These are phyloP conservation scores for Daldinia concentrica DNA, from an alignment of 495 filamentous ascomycete genomes.

Conservation along the genomic window DNA sequence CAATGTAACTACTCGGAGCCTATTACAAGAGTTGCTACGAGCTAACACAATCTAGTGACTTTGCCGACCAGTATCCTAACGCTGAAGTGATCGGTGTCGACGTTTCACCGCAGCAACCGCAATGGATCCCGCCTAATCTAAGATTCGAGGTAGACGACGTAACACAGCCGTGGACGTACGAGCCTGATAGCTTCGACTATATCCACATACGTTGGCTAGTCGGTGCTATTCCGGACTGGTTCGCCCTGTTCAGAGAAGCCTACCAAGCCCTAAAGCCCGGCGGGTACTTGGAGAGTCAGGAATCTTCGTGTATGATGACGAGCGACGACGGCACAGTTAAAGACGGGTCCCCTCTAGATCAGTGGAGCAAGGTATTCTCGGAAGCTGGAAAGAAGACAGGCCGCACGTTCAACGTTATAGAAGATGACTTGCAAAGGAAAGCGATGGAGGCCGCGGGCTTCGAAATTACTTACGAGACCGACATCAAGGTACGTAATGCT, in stretches of 20 bases:
- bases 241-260: conserved; percentile 46
- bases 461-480: conserved; percentile 49
- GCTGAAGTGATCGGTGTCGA: conserved; percentile 66
- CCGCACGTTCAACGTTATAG: conserved; percentile 57
- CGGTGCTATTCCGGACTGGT: conserved; percentile 67
- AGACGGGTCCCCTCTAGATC: conserved; percentile 54
- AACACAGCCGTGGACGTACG: conserved; percentile 59
- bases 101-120: conserved; percentile 61
- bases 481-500: conserved; percentile 53
- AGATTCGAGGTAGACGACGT: conserved; percentile 66
- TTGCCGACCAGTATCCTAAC: conserved; percentile 64
- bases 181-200: conserved; percentile 61
- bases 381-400: conserved; percentile 57
- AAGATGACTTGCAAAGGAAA: conserved; percentile 47
- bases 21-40: background rate
- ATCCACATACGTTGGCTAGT: conserved; percentile 68
- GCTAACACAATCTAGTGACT: conserved; percentile 54
- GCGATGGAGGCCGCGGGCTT: conserved; percentile 54
- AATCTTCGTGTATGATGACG: conserved; percentile 52
- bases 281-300: conserved; percentile 57
- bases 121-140: conserved; percentile 59
- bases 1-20: conserved; percentile 42
- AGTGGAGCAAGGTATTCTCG: conserved; percentile 56
- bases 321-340: conserved; percentile 63
- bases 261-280: conserved; percentile 46